Conservation (phyloP, 2,329 filamentous ascomycete species). For the Pseudomassariella vexata region DNA sequence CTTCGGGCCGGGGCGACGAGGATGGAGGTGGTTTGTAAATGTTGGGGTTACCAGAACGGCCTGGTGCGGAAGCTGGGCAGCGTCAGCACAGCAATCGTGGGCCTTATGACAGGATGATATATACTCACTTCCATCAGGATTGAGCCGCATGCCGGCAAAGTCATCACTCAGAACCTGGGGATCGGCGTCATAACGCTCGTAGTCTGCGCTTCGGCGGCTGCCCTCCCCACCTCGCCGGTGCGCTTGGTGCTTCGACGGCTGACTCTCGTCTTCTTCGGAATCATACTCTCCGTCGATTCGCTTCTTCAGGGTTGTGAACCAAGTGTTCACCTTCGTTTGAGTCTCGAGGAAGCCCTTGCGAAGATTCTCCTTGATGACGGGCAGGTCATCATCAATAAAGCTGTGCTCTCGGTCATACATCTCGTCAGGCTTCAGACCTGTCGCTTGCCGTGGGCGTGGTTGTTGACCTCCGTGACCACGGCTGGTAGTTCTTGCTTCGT, state of each 20-base stretch:
- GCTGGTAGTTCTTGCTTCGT: conserved; percentile 51
- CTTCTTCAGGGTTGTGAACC: conserved; percentile 90
- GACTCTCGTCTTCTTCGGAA: conserved; percentile 55
- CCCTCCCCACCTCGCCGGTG: conserved; percentile 52
- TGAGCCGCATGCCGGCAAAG: conserved; percentile 66
- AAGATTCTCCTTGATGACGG: conserved; percentile 86
- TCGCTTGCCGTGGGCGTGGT: conserved; percentile 37
- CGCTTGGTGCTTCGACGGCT: conserved; percentile 25
- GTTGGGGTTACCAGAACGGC: conserved; percentile 64
- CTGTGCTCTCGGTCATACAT: conserved; percentile 69
- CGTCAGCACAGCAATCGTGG: conserved; percentile 34
- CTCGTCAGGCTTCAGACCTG: conserved; percentile 50
- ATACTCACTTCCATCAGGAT: conserved; percentile 55
- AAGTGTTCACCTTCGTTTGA: conserved; percentile 85
- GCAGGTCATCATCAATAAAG: conserved; percentile 94
- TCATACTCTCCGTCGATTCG: conserved; percentile 84
- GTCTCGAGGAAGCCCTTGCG: conserved; percentile 93
- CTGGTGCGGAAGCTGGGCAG: conserved; percentile 38
- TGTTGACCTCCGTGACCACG: conserved; percentile 23
- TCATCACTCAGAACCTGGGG: conserved; percentile 86
- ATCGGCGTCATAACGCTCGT: conserved; percentile 90
- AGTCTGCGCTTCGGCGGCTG: conserved; percentile 73
- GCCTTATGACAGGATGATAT: neutral
- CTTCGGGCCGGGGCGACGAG: conserved; percentile 46
- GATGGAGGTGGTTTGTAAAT: conserved; percentile 62